Evolutionary conservation across 2,329 filamentous ascomycete genomes (phyloP), one percentile per base, ranked within the genome.

Genomic region (Aspergillus sergii): DNA sequence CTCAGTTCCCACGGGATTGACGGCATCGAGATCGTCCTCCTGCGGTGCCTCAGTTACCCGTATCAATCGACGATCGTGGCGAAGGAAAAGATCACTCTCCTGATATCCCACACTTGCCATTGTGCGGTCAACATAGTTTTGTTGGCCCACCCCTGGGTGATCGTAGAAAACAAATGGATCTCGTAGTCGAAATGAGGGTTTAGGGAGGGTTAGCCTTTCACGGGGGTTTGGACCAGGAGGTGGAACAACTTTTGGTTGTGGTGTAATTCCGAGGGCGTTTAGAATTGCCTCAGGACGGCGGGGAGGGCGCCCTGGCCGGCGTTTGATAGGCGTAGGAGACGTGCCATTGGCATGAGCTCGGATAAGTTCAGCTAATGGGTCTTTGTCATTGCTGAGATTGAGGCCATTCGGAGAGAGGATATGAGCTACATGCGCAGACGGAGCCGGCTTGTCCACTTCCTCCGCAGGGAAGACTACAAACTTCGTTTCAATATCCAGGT

Each of bases 61-160:
- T 62, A 90, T 85, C 64, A 96, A 83, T 58, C 86, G 89, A 64
- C 87, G 86, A 59, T 94, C 91, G 6, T 92, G 91, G 53, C 92
- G 89, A 58, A 91, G 84, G 74, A 93, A 98, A 63, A 94, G 85
- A 78, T 98, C 94, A 71, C 91, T 97, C 80, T 97, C 93, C 79
- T 97, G 94, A 74, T 97, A 98, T 58, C 94, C 94, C 54, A 97
- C 91, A 72, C 93, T 94, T 70, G 94, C 94, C 94, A 98, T 97
- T 1, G 92, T 91, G 74, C 95, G 93, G 78, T 97, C 94, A 54
- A 98, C 94, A 77, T 97, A 98, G 72, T 94, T 91, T 64, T 92
- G 89, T 74, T 94, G 91, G 48, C 93, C 92, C 66, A 91, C 88
- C 1, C 89, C 90, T 76, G 95, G 93, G 75, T 93, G 91, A 77